These are phyloP conservation scores for Mortierella claussenii DNA, from an alignment of 192 early-diverging fungal species.

Conservation along the genomic window DNA sequence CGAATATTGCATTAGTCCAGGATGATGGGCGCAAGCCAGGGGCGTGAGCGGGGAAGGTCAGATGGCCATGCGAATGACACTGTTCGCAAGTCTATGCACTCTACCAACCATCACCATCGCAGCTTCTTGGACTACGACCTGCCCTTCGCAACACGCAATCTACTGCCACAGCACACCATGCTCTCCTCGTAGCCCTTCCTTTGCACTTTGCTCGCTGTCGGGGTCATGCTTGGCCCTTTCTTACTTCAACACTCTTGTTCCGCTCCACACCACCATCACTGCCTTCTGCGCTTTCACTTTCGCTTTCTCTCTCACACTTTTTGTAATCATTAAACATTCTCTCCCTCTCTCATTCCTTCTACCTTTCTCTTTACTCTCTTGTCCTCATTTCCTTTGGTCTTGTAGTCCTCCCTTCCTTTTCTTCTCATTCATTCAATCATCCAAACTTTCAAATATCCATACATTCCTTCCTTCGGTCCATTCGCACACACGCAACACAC, in stretches of 20 bases:
- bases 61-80: no score
- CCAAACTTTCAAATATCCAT: neutral
- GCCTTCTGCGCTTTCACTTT: neutral
- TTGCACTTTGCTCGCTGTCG: neutral
- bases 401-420: neutral
- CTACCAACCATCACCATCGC: no score
- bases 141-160: no score
- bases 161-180: no score
- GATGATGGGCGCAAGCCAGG: no score
- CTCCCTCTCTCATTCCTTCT: conserved; percentile 1
- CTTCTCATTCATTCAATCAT: neutral
- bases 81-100: no score
- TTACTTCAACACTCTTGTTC: neutral
- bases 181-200: no score
- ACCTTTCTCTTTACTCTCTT: neutral
- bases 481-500: no score
- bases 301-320: neutral
- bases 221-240: neutral
- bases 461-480: neutral
- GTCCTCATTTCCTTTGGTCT: neutral
- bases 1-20: no score
- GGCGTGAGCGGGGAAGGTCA: no score
- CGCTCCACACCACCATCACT: neutral
- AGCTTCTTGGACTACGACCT: no score
- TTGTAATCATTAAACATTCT: no score